Evolutionary conservation across 1,139 yeast genomes (phyloP), one percentile per base, ranked within the genome.

Genomic region (Debaryomyces fabryi): DNA sequence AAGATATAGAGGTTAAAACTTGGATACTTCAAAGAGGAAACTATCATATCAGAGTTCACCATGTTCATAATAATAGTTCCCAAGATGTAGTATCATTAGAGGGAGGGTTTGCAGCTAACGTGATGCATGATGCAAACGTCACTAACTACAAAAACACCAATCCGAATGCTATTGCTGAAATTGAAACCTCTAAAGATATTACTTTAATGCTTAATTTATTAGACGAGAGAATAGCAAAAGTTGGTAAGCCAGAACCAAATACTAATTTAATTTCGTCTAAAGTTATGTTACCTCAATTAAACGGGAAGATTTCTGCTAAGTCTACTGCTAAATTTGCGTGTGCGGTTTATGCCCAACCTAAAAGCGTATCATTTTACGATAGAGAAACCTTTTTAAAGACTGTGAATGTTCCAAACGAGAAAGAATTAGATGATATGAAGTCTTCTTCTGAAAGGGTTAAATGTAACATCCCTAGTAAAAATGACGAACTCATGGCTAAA

Each of bases 1-100:
- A 33, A 4, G 23, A 33, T 10, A 33, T 33, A 9, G 39, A 48
- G 4, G 62, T 65, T 3, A 52, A 56, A 33, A 56, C 67, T 0
- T 63, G 64, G 62, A 47, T 63, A 18, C 42, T 64, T 33, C 62
- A 63, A 5, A 23, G 30, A 6, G 55, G 54, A 5, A 43, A 30
- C 3, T 64, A 58, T 55, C 68, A 64, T 50, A 42, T 54, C 4
- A 55, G 68, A 30, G 56, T 60, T 9, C 67, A 64, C 49, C 43
- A 47, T 10, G 51, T 64, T 37, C 6, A 32, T 6, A 52, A 51
- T 32, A 47, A 42, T n/a, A 52, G 59, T 8, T 39, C 42, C 2
- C 41, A 52, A 8, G 47, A 49, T 9, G 47, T 59, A n/a, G 42
- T 48, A 12, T 47, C 65, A 30, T 50, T 50, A 29, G 64, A 60